Base-by-base conservation (phyloP, 768 basidiomycete species). In the Fomitopsis pulvina region DNA sequence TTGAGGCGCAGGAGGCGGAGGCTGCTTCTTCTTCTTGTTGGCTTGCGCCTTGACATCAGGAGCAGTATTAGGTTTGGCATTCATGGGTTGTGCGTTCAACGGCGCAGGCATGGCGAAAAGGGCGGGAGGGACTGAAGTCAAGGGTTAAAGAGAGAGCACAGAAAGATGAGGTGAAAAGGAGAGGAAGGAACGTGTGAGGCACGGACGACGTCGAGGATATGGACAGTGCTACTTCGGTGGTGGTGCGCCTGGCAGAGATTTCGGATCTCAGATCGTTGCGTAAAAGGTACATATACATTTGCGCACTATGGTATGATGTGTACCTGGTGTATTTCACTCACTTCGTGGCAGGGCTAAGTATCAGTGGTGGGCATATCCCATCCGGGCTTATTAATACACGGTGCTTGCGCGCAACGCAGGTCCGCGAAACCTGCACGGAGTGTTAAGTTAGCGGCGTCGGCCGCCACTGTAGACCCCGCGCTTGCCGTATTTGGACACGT, bases 21-120 rank as follows among this genome's bases (percentile, higher is more conserved):
- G n/a, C n/a, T n/a, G n/a, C 32, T 47, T 63, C 58, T 61, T 61
- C 3, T 56, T 43, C 52, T 59, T 63, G n/a, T 54, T 51, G 12
- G 56, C 30, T 7, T 38, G 38, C 7, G 29, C 45, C 46, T 58
- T 55, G 12, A 46, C 25, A 21, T 38, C 27, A 14, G 54, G 32
- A 16, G 52, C 34, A 8, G 45, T 18, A 14, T 25, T 41, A 3
- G 34, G 14, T 26, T 41, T 32, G 29, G 38, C 24, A n/a, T 55
- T 51, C 20, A 37, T 14, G n/a, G 42, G 44, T 28, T 53, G 52
- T 30, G 54, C 30, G 10, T 45, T 40, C n/a, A 52, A 26, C 1
- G 54, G 41, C n/a, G 47, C 38, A 2, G 54, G 41, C 57, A 58
- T 58, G 52, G 27, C 48, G 41, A 32, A 43, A 18, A 43, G 24